These are phyloP conservation scores for Gossypium gossypioides DNA, from an alignment of 441 rosid genomes.

Conservation along the genomic window DNA sequence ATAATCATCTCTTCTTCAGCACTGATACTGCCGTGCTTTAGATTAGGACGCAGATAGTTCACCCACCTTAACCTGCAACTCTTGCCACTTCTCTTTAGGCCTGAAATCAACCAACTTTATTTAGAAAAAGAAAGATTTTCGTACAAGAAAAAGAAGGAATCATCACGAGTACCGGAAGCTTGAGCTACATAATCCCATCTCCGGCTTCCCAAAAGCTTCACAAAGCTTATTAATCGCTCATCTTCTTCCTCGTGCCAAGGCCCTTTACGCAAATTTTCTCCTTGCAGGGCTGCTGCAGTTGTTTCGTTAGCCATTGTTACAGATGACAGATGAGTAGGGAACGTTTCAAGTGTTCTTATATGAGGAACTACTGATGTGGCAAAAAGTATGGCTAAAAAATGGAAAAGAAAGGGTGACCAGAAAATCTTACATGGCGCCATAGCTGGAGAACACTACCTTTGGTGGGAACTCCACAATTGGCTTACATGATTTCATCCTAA, in stretches of 20 bases:
- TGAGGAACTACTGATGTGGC: slow-evolving; percentile 1
- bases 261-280: slow-evolving; percentile 40
- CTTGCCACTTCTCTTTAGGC: slow-evolving; percentile 62
- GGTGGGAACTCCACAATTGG: slow-evolving; percentile 35
- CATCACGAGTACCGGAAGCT: slow-evolving; percentile 31
- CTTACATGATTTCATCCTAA: slow-evolving; percentile 10
- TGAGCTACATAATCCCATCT: slow-evolving; percentile 64
- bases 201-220: slow-evolving; percentile 42
- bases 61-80: slow-evolving; percentile 72
- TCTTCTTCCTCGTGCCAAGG: slow-evolving; percentile 69
- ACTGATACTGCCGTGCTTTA: slow-evolving; percentile 46
- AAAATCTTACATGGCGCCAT: slow-evolving; percentile 25
- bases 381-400: not conserved
- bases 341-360: slow-evolving; percentile 17
- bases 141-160: not conserved
- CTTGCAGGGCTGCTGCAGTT: slow-evolving; percentile 18
- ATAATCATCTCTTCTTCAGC: slow-evolving; percentile 49
- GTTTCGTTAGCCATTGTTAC: slow-evolving; percentile 15
- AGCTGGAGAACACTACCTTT: slow-evolving; percentile 34
- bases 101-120: slow-evolving; percentile 21
- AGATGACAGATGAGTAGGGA: not conserved
- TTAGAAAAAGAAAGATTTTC: not conserved
- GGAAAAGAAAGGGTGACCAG: slow-evolving; percentile 20
- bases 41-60: slow-evolving; percentile 54
- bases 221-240: slow-evolving; percentile 31